Conservation (phyloP, 225 moss, liverwort and hornwort genomes). For the Sphagnum contortum region DNA sequence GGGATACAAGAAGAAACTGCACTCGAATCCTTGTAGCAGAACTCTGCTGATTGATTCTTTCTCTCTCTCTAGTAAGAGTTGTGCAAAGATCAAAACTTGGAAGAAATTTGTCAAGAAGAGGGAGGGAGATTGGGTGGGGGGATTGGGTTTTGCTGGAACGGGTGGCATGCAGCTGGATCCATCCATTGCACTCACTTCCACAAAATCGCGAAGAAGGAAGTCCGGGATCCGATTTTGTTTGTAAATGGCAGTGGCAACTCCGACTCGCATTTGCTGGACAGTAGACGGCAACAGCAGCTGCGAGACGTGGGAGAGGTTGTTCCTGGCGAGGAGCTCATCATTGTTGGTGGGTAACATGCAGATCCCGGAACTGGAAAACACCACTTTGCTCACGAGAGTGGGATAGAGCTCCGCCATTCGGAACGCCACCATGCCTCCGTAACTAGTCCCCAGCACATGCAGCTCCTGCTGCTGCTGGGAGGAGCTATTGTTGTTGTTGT, state of each 20-base stretch:
- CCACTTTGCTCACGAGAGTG: slow-evolving; percentile 54
- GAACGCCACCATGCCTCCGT: slow-evolving; percentile 81
- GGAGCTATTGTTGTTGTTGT: too few relatives aligned
- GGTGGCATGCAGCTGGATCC: neutral
- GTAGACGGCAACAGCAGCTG: slow-evolving; percentile 58
- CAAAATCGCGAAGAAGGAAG: slow-evolving; percentile 41
- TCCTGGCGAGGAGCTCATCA: slow-evolving; percentile 16
- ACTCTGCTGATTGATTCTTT: neutral
- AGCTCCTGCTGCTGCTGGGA: slow-evolving; percentile 21
- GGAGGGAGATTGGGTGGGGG: neutral
- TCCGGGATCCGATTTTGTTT: slow-evolving; percentile 41
- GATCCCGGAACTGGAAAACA: slow-evolving; percentile 51
- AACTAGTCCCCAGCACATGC: slow-evolving; percentile 71
- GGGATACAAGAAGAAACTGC: neutral
- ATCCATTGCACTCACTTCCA: slow-evolving; percentile 25
- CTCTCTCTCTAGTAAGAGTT: too few relatives aligned
- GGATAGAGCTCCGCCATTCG: slow-evolving; percentile 71
- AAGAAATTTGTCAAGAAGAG: neutral
- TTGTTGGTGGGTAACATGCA: slow-evolving; percentile 44
- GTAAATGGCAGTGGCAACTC: slow-evolving; percentile 15
- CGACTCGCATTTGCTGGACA: slow-evolving; percentile 32
- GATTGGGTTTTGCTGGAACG: neutral
- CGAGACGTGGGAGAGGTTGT: slow-evolving; percentile 31
- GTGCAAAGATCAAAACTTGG: too few relatives aligned
- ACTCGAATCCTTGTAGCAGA: neutral